Evolutionary conservation across 106 monocot genomes (phyloP), one percentile per base, ranked within the genome.

Genomic region (Acorus calamus): DNA sequence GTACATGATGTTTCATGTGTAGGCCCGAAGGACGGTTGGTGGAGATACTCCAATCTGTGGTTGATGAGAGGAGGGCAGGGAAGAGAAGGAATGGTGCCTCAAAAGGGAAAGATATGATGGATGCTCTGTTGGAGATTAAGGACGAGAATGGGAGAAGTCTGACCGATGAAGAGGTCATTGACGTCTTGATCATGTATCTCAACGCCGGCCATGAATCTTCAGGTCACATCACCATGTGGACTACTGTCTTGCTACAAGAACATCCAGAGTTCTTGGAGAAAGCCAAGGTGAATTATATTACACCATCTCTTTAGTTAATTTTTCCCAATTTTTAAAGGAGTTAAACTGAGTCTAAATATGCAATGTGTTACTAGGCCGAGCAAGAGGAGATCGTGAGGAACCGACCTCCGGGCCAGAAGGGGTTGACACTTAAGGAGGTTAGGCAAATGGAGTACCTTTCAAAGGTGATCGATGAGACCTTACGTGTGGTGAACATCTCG

Each of bases 171-270:
- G 84, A 94, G 73, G 87, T 94, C 49, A 82, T 90, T 4, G 94
- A 94, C 54, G 66, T 80, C 51, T 68, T 94, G 68, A 76, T 89
- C 59, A 94, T 94, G 94, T 94, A 94, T 62, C 86, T 94, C 46
- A 94, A 94, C 69, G 94, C 89, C 14, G 94, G 94, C 9, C 94
- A 94, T 68, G 94, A 94, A 71, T 94, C 94, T 28, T 90, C 94
- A 10, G 94, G 81, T 1, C 94, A 94, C 61, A 87, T 87, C 62
- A 84, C 84, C 56, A 87, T 94, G 94, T 94, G 94, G 94, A 76
- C 86, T 42, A 76, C 94, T 8, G 69, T 82, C 13, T 70, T 86
- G 47, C 78, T 94, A 5, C 84, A 94, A 62, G 77, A 94, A 60
- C 64, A 94, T 68, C 89, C 77, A 4, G 79, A 90, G 49, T 52